A percentile compares a stretch with the other conserved stretches of the same genome.
Conservation (phyloP, 129 eudicot genomes). For the Pulicaria dysenterica region DNA sequence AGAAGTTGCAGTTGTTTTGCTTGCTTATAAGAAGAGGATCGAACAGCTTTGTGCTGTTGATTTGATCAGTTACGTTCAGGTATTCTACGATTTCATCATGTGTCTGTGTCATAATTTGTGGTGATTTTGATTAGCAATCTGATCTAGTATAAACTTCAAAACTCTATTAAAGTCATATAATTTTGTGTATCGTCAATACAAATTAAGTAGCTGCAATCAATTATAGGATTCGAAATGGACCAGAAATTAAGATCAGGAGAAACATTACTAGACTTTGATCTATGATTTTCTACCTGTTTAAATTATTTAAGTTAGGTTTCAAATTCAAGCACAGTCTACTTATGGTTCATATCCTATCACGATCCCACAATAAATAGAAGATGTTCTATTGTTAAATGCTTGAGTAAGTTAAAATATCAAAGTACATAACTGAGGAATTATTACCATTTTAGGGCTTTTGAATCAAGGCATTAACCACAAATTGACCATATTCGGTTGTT, state of each 20-base stretch:
- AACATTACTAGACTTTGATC: neutral
- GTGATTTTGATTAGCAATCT: neutral
- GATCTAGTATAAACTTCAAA: neutral
- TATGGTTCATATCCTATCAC: too few species aligned
- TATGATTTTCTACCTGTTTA: neutral
- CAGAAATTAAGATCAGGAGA: slow-evolving; percentile 1
- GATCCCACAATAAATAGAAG: too few species aligned
- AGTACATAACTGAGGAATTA: neutral
- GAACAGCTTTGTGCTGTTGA: slow-evolving; percentile 44
- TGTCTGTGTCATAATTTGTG: neutral
- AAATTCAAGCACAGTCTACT: neutral
- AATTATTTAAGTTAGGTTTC: neutral
- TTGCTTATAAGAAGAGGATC: slow-evolving; percentile 77
- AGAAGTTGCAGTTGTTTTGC: slow-evolving; percentile 64
- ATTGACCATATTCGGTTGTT: neutral
- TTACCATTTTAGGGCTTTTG: neutral
- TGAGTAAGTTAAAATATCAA: neutral
- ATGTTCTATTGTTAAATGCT: neutral
- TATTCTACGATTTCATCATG: slow-evolving; percentile 22
- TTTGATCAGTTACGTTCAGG: slow-evolving; percentile 79
- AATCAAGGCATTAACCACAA: neutral
- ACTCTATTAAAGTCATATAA: neutral
- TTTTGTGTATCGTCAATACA: neutral
- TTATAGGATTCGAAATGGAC: neutral
- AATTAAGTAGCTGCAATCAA: neutral